Base-by-base conservation (phyloP, 176 grass and related monocot species). In the Eragrostis nindensis region DNA sequence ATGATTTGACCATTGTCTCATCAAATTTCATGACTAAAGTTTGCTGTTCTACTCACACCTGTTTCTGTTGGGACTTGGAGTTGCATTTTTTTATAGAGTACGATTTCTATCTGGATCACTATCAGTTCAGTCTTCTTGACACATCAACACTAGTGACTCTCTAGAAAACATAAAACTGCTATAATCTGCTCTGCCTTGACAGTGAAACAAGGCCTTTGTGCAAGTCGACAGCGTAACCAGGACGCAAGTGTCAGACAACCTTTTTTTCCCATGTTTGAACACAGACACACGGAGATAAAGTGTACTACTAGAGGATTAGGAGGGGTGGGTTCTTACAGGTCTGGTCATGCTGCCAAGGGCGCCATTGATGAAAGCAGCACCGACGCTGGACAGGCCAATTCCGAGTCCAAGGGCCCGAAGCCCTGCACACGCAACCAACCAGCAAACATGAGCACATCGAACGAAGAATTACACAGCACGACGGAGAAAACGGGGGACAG, bases 281-380 rank as follows among this genome's bases (percentile, higher is more conserved):
- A 11, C 32, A 9, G 8, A 19, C 14, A 24, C 1, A 39, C 0
- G 66, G 1, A 29, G 22, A 80, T 25, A 74, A 2, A 40, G 21
- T 22, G 5, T 21, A 36, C n/a, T n/a, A n/a, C n/a, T n/a, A n/a
- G 32, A 36, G 32, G 38, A 3, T 12, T 44, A 5, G 25, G 0
- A 13, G 48, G 48, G 3, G 48, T 2, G 11, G 18, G 16, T 7
- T 5, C 64, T 81, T 84, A 85, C 86, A 53, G 86, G 92, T 73
- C 70, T 68, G 56, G 83, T 89, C 85, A 75, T 70, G 76, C 66
- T 48, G 1, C 75, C 36, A 13, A 94, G 89, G 22, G 32, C 44
- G 66, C 75, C 70, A 62, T 91, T 94, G 76, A 94, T 87, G 80
- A 94, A 82, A 6, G 84, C 43, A 9, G 89, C 82, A 14, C 86